Evolutionary conservation across 768 basidiomycete genomes (phyloP).

Genomic region (Tulasnella calospora): DNA sequence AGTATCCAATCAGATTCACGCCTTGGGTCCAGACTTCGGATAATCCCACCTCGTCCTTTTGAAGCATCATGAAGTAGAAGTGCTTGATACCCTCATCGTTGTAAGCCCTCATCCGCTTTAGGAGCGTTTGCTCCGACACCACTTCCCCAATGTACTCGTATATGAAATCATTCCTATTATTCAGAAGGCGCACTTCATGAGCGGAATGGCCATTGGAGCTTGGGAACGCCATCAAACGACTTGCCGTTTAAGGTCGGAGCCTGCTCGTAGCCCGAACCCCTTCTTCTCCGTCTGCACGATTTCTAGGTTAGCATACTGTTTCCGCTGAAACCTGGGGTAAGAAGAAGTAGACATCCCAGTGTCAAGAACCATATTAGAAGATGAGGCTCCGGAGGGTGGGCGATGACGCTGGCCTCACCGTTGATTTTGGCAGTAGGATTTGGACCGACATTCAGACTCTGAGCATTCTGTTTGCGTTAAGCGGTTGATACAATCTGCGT

Average conservation of each 20-base stretch:
- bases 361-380: neutral
- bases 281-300: constrained; percentile 94
- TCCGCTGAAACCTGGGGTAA: constrained; percentile 69
- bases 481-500: constrained; percentile 94
- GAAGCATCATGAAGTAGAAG: constrained; percentile 99
- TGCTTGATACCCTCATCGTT: constrained; percentile 88
- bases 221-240: constrained; percentile 31
- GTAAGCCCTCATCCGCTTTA: constrained; percentile 91
- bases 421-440: constrained; percentile 79
- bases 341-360: constrained; percentile 7
- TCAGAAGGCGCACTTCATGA: neutral
- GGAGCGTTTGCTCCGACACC: constrained; percentile 77
- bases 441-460: constrained; percentile 81
- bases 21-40: neutral
- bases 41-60: constrained; percentile 85
- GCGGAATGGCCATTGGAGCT: neutral
- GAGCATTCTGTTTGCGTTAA: constrained; percentile 96
- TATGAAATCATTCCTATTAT: constrained; percentile 75
- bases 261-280: constrained; percentile 87
- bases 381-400: constrained; percentile 21
- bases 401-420: constrained; percentile 51
- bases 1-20: neutral
- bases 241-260: constrained; percentile 38
- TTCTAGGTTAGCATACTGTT: constrained; percentile 77
- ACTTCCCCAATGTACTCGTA: constrained; percentile 99